These are phyloP conservation scores for Yamadazyma spencermartinsiae DNA, from an alignment of 1,139 yeast species.

Conservation along the genomic window DNA sequence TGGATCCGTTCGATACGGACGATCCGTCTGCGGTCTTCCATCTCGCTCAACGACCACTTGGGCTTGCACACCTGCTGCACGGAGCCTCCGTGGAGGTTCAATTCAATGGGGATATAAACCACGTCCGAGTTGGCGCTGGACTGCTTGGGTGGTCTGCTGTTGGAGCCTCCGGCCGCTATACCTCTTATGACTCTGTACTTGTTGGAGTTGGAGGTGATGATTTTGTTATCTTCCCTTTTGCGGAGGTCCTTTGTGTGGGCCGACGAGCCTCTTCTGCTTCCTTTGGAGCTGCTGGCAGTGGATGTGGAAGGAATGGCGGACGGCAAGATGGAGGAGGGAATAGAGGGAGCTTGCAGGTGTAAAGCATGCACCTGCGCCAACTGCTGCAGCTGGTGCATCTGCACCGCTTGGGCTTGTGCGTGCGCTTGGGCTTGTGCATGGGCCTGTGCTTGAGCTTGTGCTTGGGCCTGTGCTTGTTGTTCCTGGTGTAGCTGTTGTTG, in stretches of 20 bases:
- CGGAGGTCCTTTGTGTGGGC: not conserved
- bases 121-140: constrained; percentile 29
- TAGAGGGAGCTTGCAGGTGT: not conserved
- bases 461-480: constrained; percentile 1
- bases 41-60: constrained; percentile 49
- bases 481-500: not conserved
- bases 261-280: constrained; percentile 1
- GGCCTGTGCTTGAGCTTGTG: not conserved
- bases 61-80: constrained; percentile 51
- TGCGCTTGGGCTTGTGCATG: not conserved
- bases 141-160: constrained; percentile 55
- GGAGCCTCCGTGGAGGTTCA: constrained; percentile 44
- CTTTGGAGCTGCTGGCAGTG: not conserved
- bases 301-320: not conserved
- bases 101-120: constrained; percentile 46
- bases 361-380: not conserved
- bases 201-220: constrained; percentile 14
- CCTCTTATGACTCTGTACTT: constrained; percentile 52
- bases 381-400: not conserved
- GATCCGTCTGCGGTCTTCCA: constrained; percentile 53
- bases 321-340: constrained; percentile 1
- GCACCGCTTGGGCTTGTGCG: not conserved
- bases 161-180: constrained; percentile 57
- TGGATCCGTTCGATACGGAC: constrained; percentile 58
- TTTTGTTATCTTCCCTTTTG: constrained; percentile 16